Percentiles rank a stretch among this genome's conserved stretches.
Conservation (phyloP, 2,329 filamentous ascomycete species). For the Cladosporium sp. region DNA sequence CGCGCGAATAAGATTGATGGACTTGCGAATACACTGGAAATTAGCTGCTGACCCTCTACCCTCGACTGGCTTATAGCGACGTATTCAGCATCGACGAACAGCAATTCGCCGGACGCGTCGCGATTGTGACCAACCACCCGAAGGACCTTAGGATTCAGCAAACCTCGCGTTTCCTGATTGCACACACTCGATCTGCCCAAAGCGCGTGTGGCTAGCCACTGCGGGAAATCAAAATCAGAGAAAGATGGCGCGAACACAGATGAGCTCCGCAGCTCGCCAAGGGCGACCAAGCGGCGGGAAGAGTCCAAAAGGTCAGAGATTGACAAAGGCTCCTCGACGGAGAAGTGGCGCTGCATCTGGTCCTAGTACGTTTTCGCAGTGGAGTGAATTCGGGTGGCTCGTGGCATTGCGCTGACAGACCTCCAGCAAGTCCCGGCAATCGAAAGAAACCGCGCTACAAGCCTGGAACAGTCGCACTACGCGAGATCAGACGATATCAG, state of each 20-base stretch:
- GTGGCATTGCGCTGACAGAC: neutral
- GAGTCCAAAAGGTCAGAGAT: slow-evolving; percentile 14
- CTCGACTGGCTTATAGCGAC: too few relatives aligned
- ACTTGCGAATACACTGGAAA: too few relatives aligned
- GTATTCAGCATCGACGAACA: too few relatives aligned
- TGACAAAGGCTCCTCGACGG: slow-evolving; percentile 7
- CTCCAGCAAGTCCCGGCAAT: slow-evolving; percentile 15
- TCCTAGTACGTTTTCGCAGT: neutral
- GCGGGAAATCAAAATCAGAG: too few relatives aligned
- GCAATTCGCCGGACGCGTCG: too few relatives aligned
- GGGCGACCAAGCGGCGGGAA: slow-evolving; percentile 23
- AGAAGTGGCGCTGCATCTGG: slow-evolving; percentile 1
- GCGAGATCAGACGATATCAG: slow-evolving; percentile 98
- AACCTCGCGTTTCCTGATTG: too few relatives aligned
- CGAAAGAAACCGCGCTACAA: slow-evolving; percentile 36
- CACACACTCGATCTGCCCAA: too few relatives aligned
- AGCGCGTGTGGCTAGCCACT: too few relatives aligned
- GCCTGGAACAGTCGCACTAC: slow-evolving; percentile 81
- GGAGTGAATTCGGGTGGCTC: neutral
- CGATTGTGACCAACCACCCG: too few relatives aligned
- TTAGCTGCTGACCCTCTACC: too few relatives aligned
- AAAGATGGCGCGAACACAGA: slow-evolving; percentile 22
- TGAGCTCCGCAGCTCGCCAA: slow-evolving; percentile 4
- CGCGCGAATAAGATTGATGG: too few relatives aligned
- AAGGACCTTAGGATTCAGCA: too few relatives aligned